Evolutionary conservation across 768 basidiomycete species (phyloP), one percentile per base, ranked within the genome.

Genomic region (Agrocybe pediades): DNA sequence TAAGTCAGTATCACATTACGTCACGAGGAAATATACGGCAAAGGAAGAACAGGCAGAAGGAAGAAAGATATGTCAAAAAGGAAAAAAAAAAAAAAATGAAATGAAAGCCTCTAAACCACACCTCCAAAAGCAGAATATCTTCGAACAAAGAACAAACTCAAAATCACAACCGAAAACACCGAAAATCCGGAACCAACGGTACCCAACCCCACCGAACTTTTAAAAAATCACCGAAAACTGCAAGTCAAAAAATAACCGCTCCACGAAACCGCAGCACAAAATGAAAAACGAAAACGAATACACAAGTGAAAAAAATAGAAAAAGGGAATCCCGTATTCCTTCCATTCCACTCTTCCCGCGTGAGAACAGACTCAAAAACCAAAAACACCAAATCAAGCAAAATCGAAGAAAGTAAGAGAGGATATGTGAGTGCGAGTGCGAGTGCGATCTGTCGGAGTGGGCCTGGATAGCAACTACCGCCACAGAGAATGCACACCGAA

Each of bases 221-320:
- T n/a, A n/a, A n/a, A n/a, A n/a, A n/a, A n/a, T n/a, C n/a, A n/a
- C n/a, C n/a, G n/a, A n/a, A n/a, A n/a, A n/a, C n/a, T n/a, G n/a
- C n/a, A n/a, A n/a, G n/a, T n/a, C n/a, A n/a, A n/a, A n/a, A n/a
- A n/a, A n/a, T n/a, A n/a, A n/a, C n/a, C n/a, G n/a, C n/a, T n/a
- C n/a, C n/a, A n/a, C n/a, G n/a, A n/a, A n/a, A n/a, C n/a, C n/a
- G n/a, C n/a, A n/a, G n/a, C n/a, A n/a, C n/a, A 29, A 51, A 23
- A 9, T 15, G 21, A 15, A 15, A 36, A 52, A 52, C 17, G 29
- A 33, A 52, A 52, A 44, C 42, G 27, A 30, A 44, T 30, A 23
- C 30, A 30, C 6, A 43, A 33, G 23, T 44, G 17, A 25, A 52
- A 40, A 53, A 44, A 51, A 51, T 41, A 43, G 50, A 15, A 24